Percentiles rank a stretch among this genome's conserved stretches.
Conservation (phyloP, 176 grass and related monocot genomes). For the Pontederia crassipes region DNA sequence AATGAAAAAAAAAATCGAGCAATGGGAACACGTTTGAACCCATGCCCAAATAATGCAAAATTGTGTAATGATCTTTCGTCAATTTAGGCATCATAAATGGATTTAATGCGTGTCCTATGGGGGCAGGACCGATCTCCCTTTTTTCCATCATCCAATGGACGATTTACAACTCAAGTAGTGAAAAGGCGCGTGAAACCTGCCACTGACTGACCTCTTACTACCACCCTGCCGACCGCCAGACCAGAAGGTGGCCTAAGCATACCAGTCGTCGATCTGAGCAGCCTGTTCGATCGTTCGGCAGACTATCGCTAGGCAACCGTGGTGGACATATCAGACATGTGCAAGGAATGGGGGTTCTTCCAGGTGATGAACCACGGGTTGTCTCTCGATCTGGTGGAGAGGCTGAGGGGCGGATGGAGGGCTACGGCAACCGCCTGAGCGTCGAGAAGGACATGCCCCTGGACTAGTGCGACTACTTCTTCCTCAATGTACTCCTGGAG, state of each 20-base stretch:
- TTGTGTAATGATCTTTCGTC: no score
- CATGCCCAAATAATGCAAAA: no score
- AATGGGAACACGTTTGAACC: no score
- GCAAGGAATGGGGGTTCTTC: conserved; percentile 7
- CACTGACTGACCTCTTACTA: not conserved
- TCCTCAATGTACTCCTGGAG: not conserved
- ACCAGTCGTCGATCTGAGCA: not conserved
- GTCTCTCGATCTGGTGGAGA: not conserved
- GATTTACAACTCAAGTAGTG: no score
- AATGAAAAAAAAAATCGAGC: no score
- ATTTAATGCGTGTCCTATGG: no score
- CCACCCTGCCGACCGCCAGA: not conserved
- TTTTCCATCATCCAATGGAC: no score
- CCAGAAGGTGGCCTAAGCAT: not conserved
- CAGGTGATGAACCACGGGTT: conserved; percentile 7
- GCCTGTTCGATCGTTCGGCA: not conserved
- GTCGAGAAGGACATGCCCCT: not conserved
- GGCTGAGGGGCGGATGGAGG: not conserved
- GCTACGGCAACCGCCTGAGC: not conserved
- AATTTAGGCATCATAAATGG: no score
- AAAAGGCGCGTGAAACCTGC: conserved; percentile 1
- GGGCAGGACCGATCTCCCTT: no score
- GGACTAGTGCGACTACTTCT: conserved; percentile 1
- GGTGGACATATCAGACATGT: not conserved
- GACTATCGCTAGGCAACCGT: not conserved